Evolutionary conservation across 176 grass and related monocot genomes (phyloP), one percentile per base, ranked within the genome.

Genomic region (Panicum miliaceum): DNA sequence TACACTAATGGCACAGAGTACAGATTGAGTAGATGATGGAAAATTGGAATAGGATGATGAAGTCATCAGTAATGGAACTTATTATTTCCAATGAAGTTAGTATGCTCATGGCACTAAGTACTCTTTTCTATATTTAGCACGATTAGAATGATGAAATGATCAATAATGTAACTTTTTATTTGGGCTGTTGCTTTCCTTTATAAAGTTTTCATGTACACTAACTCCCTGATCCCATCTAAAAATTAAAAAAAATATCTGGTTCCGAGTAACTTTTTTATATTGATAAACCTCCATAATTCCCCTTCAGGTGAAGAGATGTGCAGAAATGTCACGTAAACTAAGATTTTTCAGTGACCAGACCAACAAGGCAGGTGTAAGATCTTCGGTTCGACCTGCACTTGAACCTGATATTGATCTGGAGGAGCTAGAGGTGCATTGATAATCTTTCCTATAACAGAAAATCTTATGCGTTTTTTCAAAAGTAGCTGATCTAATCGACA

Each of bases 311-410:
- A 99, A 96, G 79, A 84, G 91, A 47, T 99, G 97, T 84, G 90
- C 93, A 65, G 97, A 99, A 77, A 99, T 96, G 97, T 90, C 86
- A 68, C 93, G 97, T 56, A 99, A 99, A 82, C 78, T 99, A 83
- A 90, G 86, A 58, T 99, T 94, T 89, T 90, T 99, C 50, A 92
- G 69, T 76, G 93, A 99, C 76, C 97, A 99, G 84, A 96, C 94
- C 77, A 89, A 80, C 78, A 99, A 86, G 87, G 91, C 93, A 77
- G 73, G 91, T 76, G 41, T 96, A 82, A 81, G 65, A 71, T 86
- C 92, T 84, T 90, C 91, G 71, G 77, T 89, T 78, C 86, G 34
- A 68, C 86, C 97, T 92, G 82, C 81, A 70, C 77, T 94, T 64
- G 88, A 99, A 88, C 90, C 88, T 47, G 97, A 92, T 81, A 92